Base-by-base conservation (phyloP, 805 yeast genomes). In the Lipomyces yamadae region DNA sequence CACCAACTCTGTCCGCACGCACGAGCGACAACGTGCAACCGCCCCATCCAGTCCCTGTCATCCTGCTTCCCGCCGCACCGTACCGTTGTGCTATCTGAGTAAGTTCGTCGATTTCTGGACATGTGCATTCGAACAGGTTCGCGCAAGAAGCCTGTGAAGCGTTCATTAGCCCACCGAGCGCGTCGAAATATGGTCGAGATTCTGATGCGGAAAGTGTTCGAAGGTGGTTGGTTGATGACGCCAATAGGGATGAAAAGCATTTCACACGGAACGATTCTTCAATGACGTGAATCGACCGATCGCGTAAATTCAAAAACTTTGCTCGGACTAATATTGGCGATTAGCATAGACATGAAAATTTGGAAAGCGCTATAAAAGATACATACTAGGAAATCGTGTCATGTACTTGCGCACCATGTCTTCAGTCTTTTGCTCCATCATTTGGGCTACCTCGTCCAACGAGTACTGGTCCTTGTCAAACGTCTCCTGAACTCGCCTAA, bases 31-130 rank as follows among this genome's bases (percentile, higher is more conserved):
- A 88, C 0, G 89, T 81, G 52, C 88, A 86, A 4, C 92, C 92
- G 37, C 92, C 92, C 83, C 87, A 88, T 2, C 93, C 93, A 15
- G 92, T 92, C 34, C 92, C 93, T 7, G 92, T 88, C n/a, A 87
- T 82, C 65, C 93, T 80, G 1, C 91, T 85, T 15, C 92, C 92
- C 64, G 77, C 80, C 0, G 90, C 80, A 4, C 92, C 92, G 66
- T 83, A 80, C 2, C 70, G 74, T 48, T 79, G 75, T 3, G 90
- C 91, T 62, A 88, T 82, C 13, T 72, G 63, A 73, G 89, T 85
- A 54, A 88, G 76, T 8, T 77, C 75, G 63, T 87, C 85, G 65
- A 86, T 82, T 67, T 83, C 87, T 0, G 81, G 81, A 69, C 84
- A 83, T 2, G 90, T 86, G 64, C 88, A 85, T 62, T 86, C 82